Evolutionary conservation across 2,329 filamentous ascomycete genomes (phyloP).

Genomic region (Fusarium foetens): DNA sequence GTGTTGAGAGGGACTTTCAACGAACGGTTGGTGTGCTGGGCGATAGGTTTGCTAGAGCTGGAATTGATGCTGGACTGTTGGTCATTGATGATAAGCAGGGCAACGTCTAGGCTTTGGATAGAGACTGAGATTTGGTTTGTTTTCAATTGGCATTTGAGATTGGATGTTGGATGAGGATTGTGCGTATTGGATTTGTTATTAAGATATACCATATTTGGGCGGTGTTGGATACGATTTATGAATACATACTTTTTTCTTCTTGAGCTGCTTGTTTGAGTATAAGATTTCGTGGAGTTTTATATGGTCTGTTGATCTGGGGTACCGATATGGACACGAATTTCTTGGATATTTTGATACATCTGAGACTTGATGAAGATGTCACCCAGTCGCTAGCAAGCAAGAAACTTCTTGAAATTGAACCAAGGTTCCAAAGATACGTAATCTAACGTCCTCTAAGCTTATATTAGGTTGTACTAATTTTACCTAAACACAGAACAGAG

Average conservation of each 20-base stretch:
- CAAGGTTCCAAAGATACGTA: too few species aligned
- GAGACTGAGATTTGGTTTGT: background rate
- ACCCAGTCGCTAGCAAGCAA: too few species aligned
- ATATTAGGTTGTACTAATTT: too few species aligned
- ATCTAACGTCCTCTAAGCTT: too few species aligned
- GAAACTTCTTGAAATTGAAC: too few species aligned
- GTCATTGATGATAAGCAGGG: constrained; percentile 39
- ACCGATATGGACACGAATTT: too few species aligned
- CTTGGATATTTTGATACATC: background rate
- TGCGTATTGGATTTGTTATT: background rate
- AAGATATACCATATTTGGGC: constrained; percentile 1
- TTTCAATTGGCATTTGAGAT: background rate
- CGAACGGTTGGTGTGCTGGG: constrained; percentile 43
- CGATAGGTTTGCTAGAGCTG: constrained; percentile 41
- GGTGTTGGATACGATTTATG: constrained; percentile 4
- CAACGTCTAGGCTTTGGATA: background rate
- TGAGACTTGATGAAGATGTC: too few species aligned
- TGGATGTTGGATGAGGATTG: background rate
- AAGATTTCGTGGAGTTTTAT: background rate
- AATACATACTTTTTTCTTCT: background rate
- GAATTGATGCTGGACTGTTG: constrained; percentile 46
- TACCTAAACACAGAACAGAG: too few species aligned
- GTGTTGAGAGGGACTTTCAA: constrained; percentile 44
- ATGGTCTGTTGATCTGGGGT: background rate
- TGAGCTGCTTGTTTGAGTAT: background rate